Conservation (phyloP, 495 filamentous ascomycete genomes). For the Glonium stellatum region DNA sequence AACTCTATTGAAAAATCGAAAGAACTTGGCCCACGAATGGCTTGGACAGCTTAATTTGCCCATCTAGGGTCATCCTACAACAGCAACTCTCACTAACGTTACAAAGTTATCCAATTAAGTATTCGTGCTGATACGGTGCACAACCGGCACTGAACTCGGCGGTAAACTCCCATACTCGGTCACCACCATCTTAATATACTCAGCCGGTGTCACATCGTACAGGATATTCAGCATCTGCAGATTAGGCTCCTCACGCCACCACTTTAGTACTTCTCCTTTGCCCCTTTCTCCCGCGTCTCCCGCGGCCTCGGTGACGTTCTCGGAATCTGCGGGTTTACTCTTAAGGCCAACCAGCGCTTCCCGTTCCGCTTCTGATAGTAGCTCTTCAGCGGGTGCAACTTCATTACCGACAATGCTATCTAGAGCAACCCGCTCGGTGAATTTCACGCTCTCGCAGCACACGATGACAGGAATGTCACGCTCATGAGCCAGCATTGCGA, state of each 20-base stretch:
- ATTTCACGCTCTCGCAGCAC: slow-evolving; percentile 92
- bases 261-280: slow-evolving; percentile 35
- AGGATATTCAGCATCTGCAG: slow-evolving; percentile 74
- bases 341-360: slow-evolving; percentile 19
- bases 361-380: slow-evolving; percentile 39
- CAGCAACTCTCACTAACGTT: no score
- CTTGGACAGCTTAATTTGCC: no score
- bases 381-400: slow-evolving; percentile 62
- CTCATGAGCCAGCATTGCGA: slow-evolving; percentile 80
- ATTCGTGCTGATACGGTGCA: slow-evolving; percentile 47
- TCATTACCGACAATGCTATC: slow-evolving; percentile 93
- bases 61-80: no score
- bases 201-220: slow-evolving; percentile 90
- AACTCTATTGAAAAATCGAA: no score
- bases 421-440: slow-evolving; percentile 80
- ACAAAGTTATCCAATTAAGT: slow-evolving; percentile 1
- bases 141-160: slow-evolving; percentile 69
- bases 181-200: slow-evolving; percentile 79
- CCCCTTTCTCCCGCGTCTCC: slow-evolving; percentile 22
- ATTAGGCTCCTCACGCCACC: slow-evolving; percentile 56
- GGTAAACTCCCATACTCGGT: slow-evolving; percentile 86
- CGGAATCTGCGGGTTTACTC: slow-evolving; percentile 20
- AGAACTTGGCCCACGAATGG: no score
- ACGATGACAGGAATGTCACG: slow-evolving; percentile 74
- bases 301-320: slow-evolving; percentile 2